Percentiles rank a stretch among this genome's conserved stretches.
Evolutionary conservation across 179 eudicot genomes (phyloP).

Genomic region (Silene noctiflora): DNA sequence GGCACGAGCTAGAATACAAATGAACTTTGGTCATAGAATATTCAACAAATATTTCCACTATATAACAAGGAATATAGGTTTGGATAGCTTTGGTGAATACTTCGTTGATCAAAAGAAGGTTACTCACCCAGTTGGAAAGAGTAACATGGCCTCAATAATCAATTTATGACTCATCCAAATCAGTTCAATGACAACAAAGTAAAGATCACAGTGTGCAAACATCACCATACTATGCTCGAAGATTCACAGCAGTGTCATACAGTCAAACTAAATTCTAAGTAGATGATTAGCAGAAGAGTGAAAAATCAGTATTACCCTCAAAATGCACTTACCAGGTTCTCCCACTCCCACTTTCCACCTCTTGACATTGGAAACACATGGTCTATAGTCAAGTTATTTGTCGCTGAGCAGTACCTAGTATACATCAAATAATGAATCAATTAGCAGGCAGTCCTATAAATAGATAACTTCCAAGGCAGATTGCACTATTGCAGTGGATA

Average conservation of each 20-base stretch:
- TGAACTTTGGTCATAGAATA: no score
- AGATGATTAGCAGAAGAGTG: not conserved
- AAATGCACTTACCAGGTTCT: slow-evolving; percentile 69
- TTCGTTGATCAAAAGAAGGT: no score
- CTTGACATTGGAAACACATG: slow-evolving; percentile 77
- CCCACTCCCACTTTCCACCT: slow-evolving; percentile 97
- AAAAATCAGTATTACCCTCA: slow-evolving; percentile 1
- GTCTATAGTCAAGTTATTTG: slow-evolving; percentile 68
- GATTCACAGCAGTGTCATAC: not conserved
- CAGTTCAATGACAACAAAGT: no score
- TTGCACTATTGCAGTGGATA: no score
- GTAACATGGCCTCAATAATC: no score
- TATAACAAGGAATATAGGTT: no score
- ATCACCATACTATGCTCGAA: not conserved
- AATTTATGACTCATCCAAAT: no score
- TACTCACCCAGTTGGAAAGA: no score
- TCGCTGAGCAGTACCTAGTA: slow-evolving; percentile 70
- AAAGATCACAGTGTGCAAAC: not conserved
- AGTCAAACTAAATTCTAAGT: not conserved
- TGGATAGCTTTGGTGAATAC: no score
- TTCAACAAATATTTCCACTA: no score
- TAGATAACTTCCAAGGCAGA: not conserved
- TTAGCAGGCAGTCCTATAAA: not conserved
- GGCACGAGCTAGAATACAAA: no score
- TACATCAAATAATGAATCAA: slow-evolving; percentile 4